Evolutionary conservation across 495 filamentous ascomycete genomes (phyloP).

Genomic region (Recurvomyces mirabilis): DNA sequence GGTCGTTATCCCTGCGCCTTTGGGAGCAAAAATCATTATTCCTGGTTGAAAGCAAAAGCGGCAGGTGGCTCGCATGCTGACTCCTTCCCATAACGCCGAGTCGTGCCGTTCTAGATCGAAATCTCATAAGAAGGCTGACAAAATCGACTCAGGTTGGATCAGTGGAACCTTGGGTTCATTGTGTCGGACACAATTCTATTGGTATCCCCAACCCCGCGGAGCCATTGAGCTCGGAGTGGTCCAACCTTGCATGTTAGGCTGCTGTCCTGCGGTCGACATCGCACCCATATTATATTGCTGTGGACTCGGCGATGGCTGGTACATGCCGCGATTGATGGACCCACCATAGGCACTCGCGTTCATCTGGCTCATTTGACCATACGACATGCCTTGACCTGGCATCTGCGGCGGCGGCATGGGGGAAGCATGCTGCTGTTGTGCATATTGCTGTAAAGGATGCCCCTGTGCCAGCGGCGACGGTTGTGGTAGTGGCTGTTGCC

Average conservation of each 20-base stretch:
- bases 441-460: conserved; percentile 34
- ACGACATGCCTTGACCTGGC: conserved; percentile 40
- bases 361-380: conserved; percentile 29
- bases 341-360: conserved; percentile 29
- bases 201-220: conserved; percentile 20
- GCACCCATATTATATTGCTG: conserved; percentile 20
- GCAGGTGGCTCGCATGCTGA: no score
- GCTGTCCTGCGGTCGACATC: conserved; percentile 13
- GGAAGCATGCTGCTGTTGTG: conserved; percentile 33
- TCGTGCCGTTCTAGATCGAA: no score
- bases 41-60: no score
- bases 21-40: no score
- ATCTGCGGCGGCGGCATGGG: conserved; percentile 51
- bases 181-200: conserved; percentile 7
- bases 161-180: no score
- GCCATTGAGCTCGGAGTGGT: conserved; percentile 9
- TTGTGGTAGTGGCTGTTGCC: conserved; percentile 42
- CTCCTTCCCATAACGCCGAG: no score
- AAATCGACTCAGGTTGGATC: no score
- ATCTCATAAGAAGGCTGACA: no score
- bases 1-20: no score
- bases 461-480: conserved; percentile 39
- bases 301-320: conserved; percentile 22
- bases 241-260: conserved; percentile 25
- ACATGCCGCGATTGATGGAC: conserved; percentile 23